These are phyloP conservation scores for Aspergillus oerlinghausenensis DNA, from an alignment of 2,329 filamentous ascomycete genomes.

Conservation along the genomic window DNA sequence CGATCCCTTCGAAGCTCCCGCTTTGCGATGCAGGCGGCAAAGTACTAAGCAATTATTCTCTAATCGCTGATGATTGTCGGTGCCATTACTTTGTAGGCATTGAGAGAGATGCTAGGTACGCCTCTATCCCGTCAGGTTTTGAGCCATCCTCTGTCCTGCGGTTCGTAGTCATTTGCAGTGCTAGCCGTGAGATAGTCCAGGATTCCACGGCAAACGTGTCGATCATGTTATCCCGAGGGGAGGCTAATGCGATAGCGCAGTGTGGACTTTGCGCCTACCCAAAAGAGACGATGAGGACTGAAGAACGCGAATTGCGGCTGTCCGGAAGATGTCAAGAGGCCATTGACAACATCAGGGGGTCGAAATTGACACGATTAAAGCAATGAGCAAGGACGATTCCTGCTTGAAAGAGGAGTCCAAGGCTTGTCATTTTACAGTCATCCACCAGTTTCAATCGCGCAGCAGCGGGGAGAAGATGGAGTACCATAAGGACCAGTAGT, in stretches of 20 bases:
- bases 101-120: not conserved
- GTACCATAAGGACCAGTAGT: too few species aligned
- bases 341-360: not conserved
- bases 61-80: not conserved
- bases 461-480: not conserved
- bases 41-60: not conserved
- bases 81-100: not conserved
- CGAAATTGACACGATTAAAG: not conserved
- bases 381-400: not conserved
- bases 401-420: not conserved
- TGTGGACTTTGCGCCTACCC: not conserved
- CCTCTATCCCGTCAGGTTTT: too few species aligned
- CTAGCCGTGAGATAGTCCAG: not conserved
- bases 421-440: not conserved
- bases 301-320: not conserved
- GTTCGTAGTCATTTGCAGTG: not conserved
- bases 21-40: not conserved
- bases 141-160: not conserved
- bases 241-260: not conserved
- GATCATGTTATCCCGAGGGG: not conserved
- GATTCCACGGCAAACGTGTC: not conserved
- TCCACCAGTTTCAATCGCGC: not conserved
- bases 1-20: not conserved
- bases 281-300: not conserved
- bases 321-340: not conserved